Base-by-base conservation (phyloP, 352 stramenopile species). In the Phytophthora boehmeriae region DNA sequence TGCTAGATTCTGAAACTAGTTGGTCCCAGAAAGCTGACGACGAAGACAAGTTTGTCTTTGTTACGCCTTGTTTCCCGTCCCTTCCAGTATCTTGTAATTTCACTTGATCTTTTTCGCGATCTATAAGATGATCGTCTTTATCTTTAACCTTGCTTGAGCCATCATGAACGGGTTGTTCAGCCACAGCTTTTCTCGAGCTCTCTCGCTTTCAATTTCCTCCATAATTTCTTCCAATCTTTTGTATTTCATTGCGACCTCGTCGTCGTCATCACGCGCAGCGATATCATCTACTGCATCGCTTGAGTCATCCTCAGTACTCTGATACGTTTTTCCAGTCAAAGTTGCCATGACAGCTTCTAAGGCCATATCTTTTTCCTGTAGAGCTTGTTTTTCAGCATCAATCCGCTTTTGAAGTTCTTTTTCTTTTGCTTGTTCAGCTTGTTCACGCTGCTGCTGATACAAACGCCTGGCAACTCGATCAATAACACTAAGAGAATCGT, bases 401-500 rank as follows among this genome's bases (percentile, higher is more conserved):
- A 70, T 63, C 39, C 51, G 60, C 22, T 59, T 32, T 4, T 63
- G 57, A 13, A 76, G 25, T 17, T 56, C 23, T n/a, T 56, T 41
- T 11, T 77, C 62, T 30, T 53, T 64, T 23, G 62, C 27, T 11
- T 32, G 53, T 22, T 66, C 44, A 14, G 48, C 44, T 38, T 47
- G 57, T 20, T 83, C 61, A 2, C 43, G 22, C 43, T 89, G 80
- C 48, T 90, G 66, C 8, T 76, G 23, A 8, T 73, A 89, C 11
- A 87, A n/a, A 19, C 69, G 69, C 39, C 76, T 75, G 17, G 83
- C 83, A 23, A 69, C 63, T 25, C 75, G 59, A 19, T 90, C 71
- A 41, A 92, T 73, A 8, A 92, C 80, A 54, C 80, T 92, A 8
- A 92, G 71, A n/a, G 83, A 89, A 54, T 90, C 83, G 25, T 92